These are phyloP conservation scores for Talaromyces rugulosus DNA, from an alignment of 2,329 filamentous ascomycete species.

Conservation along the genomic window DNA sequence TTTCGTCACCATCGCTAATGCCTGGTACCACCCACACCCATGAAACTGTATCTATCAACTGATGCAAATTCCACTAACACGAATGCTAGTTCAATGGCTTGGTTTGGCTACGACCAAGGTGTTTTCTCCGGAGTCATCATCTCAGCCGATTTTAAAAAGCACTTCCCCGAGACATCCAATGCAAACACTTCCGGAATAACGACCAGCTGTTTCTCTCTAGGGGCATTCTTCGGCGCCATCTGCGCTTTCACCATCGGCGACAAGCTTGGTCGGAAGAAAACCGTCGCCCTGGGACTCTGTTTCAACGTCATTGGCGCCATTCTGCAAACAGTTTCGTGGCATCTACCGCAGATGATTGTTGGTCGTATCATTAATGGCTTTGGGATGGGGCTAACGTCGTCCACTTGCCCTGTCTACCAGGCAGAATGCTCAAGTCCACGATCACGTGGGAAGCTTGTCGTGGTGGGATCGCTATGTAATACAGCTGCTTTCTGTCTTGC, in stretches of 20 bases:
- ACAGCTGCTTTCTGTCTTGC: conserved; percentile 22
- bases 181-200: conserved; percentile 15
- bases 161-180: conserved; percentile 16
- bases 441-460: conserved; percentile 2
- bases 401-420: conserved; percentile 11
- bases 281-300: not conserved
- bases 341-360: not conserved
- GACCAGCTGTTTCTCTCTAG: conserved; percentile 29
- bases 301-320: not conserved
- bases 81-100: conserved; percentile 9
- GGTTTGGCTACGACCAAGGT: conserved; percentile 19
- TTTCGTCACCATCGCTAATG: conserved; percentile 24
- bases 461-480: conserved; percentile 23
- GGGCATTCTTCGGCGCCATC: conserved; percentile 42
- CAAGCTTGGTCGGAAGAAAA: conserved; percentile 39
- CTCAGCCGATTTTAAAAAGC: conserved; percentile 53
- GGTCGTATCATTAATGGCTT: conserved; percentile 2
- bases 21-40: conserved; percentile 6
- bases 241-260: conserved; percentile 40
- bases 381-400: conserved; percentile 4
- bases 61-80: not conserved
- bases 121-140: conserved; percentile 58
- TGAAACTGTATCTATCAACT: conserved; percentile 6
- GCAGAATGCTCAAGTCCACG: conserved; percentile 3
- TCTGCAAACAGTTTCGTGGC: not conserved